Percentiles rank a stretch among this genome's conserved stretches.
These are phyloP conservation scores for Sphenostylis stenocarpa DNA, from an alignment of 306 rosid species.

Conservation along the genomic window DNA sequence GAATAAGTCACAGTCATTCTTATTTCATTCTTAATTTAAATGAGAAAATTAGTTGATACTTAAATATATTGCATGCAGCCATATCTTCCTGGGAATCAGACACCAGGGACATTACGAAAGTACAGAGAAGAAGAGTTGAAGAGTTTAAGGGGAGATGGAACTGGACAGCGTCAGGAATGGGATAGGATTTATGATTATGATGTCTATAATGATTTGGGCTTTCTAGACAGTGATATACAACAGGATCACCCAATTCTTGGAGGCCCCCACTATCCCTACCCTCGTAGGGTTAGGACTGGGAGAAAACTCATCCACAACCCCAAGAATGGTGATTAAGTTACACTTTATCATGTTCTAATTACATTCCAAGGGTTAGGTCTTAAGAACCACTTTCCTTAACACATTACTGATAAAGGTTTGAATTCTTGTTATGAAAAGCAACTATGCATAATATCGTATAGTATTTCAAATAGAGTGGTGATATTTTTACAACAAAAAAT, in stretches of 20 bases:
- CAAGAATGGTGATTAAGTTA: slow-evolving; percentile 36
- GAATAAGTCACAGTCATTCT: too few relatives aligned
- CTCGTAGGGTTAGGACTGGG: slow-evolving; percentile 82
- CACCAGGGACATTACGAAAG: slow-evolving; percentile 48
- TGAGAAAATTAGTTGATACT: too few relatives aligned
- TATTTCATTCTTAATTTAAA: too few relatives aligned
- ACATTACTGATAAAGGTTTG: too few relatives aligned
- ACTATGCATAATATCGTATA: too few relatives aligned
- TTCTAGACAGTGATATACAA: slow-evolving; percentile 46
- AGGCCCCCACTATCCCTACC: slow-evolving; percentile 68
- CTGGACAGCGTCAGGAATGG: slow-evolving; percentile 63
- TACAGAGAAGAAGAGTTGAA: slow-evolving; percentile 57
- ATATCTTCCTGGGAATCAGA: slow-evolving; percentile 66
- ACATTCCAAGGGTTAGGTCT: too few relatives aligned
- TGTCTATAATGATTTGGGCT: slow-evolving; percentile 69
- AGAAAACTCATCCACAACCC: slow-evolving; percentile 42
- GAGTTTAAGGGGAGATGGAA: slow-evolving; percentile 66
- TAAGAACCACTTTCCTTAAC: too few relatives aligned
- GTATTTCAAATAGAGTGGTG: too few relatives aligned
- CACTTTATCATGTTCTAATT: too few relatives aligned
- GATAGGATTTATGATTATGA: slow-evolving; percentile 83
- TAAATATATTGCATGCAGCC: slow-evolving; percentile 45
- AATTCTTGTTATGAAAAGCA: too few relatives aligned
- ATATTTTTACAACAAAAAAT: too few relatives aligned
- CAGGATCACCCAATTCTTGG: slow-evolving; percentile 68